Percentiles rank a stretch among this genome's conserved stretches.
phyloP scores from a whole-genome alignment of 305 asterid genomes.

The Vinca major region DNA sequence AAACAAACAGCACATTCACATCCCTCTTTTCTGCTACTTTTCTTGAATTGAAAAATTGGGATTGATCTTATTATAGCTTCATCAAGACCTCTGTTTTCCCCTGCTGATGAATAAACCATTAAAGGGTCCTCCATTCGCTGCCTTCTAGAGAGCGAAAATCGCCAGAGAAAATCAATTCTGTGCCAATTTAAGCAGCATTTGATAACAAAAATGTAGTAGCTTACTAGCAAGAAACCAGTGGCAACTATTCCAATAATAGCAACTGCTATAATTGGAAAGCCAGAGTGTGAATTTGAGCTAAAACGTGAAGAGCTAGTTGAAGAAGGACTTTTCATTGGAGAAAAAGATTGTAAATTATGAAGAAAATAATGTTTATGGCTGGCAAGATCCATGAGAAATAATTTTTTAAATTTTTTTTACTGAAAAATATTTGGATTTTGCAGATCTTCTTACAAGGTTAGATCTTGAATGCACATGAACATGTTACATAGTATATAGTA shows the following conservation, averaged over 20 bases:
- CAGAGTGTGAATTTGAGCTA: constrained; percentile 27
- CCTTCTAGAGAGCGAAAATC: constrained; percentile 50
- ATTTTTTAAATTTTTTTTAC: no score
- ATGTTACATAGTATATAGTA: constrained; percentile 18
- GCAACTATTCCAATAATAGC: constrained; percentile 74
- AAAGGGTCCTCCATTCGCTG: constrained; percentile 30
- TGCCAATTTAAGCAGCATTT: constrained; percentile 84
- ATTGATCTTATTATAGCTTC: constrained; percentile 63
- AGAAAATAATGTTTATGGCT: constrained; percentile 14
- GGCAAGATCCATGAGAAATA: constrained; percentile 30
- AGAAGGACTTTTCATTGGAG: constrained; percentile 34
- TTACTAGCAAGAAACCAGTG: constrained; percentile 56
- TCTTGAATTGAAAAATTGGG: constrained; percentile 45
- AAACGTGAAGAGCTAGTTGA: no score
- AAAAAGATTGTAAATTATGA: constrained; percentile 17
- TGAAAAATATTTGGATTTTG: background rate
- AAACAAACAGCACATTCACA: constrained; percentile 69
- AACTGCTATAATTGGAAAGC: constrained; percentile 68
- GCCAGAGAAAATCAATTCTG: constrained; percentile 49
- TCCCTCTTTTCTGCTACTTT: constrained; percentile 11
- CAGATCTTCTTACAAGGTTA: constrained; percentile 8
- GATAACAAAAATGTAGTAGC: constrained; percentile 80
- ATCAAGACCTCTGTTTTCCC: constrained; percentile 49
- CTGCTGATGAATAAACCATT: constrained; percentile 25
- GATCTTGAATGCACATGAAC: constrained; percentile 24